Percentiles rank a stretch among this genome's conserved stretches.
These are phyloP conservation scores for Dendrocalamus latiflorus DNA, from an alignment of 202 grass and related monocot species.

Conservation along the genomic window DNA sequence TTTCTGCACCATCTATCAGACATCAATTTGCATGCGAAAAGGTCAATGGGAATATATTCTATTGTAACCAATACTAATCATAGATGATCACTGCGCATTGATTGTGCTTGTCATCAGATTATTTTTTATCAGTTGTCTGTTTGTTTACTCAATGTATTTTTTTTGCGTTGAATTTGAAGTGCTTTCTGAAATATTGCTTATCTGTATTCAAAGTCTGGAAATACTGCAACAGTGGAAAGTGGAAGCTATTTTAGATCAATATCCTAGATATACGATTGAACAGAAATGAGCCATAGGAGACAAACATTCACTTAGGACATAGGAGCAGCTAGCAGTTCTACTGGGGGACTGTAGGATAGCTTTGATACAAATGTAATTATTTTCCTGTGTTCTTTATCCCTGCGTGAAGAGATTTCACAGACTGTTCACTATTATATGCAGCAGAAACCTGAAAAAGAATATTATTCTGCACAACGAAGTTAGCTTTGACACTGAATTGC, in stretches of 20 bases:
- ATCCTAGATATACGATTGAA: neutral
- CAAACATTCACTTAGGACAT: neutral
- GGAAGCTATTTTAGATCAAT: neutral
- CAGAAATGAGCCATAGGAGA: neutral
- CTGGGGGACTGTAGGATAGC: neutral
- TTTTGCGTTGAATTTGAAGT: neutral
- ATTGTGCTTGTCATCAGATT: neutral
- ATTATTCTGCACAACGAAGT: neutral
- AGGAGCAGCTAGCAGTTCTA: neutral
- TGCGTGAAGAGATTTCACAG: neutral
- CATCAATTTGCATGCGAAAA: slow-evolving; percentile 2
- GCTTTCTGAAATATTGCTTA: neutral
- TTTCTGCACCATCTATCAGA: neutral
- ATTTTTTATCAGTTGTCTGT: neutral
- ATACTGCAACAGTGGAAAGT: neutral
- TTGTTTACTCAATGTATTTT: neutral
- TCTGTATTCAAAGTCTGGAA: neutral
- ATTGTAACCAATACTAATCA: neutral
- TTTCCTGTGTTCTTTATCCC: neutral
- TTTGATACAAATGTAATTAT: neutral
- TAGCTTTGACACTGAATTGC: neutral
- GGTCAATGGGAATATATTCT: slow-evolving; percentile 21
- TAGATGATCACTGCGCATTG: neutral
- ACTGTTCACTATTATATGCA: neutral
- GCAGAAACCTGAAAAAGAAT: neutral